These are phyloP conservation scores for Paecilomyces variotii DNA, from an alignment of 2,329 filamentous ascomycete species.

Conservation along the genomic window DNA sequence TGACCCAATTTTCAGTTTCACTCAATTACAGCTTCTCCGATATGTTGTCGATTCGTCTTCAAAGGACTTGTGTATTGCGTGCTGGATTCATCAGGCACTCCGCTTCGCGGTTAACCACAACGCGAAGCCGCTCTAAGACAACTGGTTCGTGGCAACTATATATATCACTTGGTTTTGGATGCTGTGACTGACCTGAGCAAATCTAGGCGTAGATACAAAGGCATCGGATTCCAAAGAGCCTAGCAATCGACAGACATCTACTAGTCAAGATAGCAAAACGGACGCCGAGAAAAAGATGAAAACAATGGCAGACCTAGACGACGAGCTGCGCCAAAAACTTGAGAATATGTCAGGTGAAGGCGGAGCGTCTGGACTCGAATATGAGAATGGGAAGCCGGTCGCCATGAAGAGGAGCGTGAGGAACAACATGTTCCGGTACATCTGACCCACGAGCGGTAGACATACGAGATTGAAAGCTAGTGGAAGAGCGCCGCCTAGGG, in stretches of 20 bases:
- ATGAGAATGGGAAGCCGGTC: constrained; percentile 64
- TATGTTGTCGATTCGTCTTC: not conserved
- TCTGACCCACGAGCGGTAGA: constrained; percentile 24
- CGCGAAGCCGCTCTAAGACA: not conserved
- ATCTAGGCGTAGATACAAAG: not conserved
- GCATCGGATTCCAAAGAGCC: not conserved
- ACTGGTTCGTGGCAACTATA: not conserved
- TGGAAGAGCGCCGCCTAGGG: not conserved
- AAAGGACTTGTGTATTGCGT: not conserved
- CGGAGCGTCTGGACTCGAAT: constrained; percentile 63
- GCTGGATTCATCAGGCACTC: not conserved
- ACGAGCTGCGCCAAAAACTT: constrained; percentile 58
- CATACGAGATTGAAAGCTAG: not conserved
- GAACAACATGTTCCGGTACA: constrained; percentile 70
- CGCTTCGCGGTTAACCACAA: not conserved
- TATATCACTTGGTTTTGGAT: not conserved
- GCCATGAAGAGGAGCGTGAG: constrained; percentile 66
- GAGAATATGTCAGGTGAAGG: constrained; percentile 62
- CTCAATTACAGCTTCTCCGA: not conserved
- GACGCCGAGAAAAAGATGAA: constrained; percentile 34
- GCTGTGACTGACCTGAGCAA: not conserved
- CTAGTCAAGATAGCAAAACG: constrained; percentile 4
- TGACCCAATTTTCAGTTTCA: not conserved
- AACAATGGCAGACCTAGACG: constrained; percentile 56
- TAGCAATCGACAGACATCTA: not conserved